Conservation (phyloP, 768 basidiomycete genomes). For the Royoungia palumana region DNA sequence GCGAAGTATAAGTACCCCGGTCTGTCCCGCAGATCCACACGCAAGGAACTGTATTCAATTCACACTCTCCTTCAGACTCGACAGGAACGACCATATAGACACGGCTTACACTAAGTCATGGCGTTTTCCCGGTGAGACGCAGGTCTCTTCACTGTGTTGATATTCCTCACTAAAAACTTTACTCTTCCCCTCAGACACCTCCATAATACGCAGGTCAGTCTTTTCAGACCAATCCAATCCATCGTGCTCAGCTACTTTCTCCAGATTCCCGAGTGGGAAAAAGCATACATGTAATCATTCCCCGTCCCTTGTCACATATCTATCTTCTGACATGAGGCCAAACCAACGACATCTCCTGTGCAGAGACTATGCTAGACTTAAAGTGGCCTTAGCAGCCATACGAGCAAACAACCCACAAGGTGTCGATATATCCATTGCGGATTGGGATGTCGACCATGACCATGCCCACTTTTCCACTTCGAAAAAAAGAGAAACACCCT, state of each 20-base stretch:
- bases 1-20: constrained; percentile 11
- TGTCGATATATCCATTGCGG: constrained; percentile 12
- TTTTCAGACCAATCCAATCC: neutral
- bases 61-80: neutral
- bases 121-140: constrained; percentile 54
- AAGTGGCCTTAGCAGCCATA: constrained; percentile 60
- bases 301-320: neutral
- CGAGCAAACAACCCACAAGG: constrained; percentile 32
- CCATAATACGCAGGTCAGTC: constrained; percentile 62
- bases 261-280: constrained; percentile 63
- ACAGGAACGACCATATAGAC: neutral
- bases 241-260: constrained; percentile 2
- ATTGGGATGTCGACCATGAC: constrained; percentile 1
- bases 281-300: constrained; percentile 30
- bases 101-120: constrained; percentile 35
- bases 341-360: neutral
- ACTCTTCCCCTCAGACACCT: constrained; percentile 47
- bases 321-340: neutral
- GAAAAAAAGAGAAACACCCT: constrained; percentile 2
- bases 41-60: neutral
- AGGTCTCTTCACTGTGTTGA: neutral
- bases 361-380: constrained; percentile 73
- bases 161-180: neutral
- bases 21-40: constrained; percentile 7
- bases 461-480: neutral